Evolutionary conservation across 2,329 filamentous ascomycete species (phyloP), one percentile per base, ranked within the genome.

Genomic region (Pyrenophora tritici-repentis): DNA sequence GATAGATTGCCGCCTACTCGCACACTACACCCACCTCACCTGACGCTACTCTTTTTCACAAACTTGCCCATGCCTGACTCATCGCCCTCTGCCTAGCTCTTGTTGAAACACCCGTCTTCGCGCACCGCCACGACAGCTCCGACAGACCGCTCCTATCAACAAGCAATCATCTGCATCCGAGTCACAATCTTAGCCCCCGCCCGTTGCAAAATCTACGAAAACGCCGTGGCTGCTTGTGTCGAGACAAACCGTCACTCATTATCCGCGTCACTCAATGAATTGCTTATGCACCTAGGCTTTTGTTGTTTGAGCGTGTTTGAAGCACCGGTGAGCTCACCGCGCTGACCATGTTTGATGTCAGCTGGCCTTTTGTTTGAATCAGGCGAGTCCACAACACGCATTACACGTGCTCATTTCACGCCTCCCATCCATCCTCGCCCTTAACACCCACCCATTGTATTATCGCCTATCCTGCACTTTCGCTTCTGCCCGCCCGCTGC

Each of bases 31-130:
- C n/a, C n/a, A n/a, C n/a, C n/a, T n/a, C n/a, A n/a, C n/a, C n/a
- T n/a, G n/a, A n/a, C n/a, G n/a, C n/a, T n/a, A n/a, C n/a, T n/a
- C n/a, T n/a, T n/a, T n/a, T n/a, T n/a, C n/a, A n/a, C n/a, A n/a
- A 7, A 56, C 49, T 54, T 47, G 46, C 33, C 24, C 24, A 26
- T 47, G 51, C 39, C 5, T 58, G 26, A 56, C 54, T 43, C 31
- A 49, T 32, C 26, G n/a, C 41, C 39, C 16, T 45, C 42, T 26
- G 36, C 42, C 13, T 22, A 62, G 55, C 52, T 40, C 53, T 47
- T 55, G 20, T 57, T 67, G 62, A 63, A 65, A 65, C 63, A 35
- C 24, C 41, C 42, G 36, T 58, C 55, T 52, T 50, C 48, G 55
- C 51, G 55, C 49, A 55, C 48, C 50, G 50, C 47, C 49, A 50